A percentile compares a stretch with the other conserved stretches of the same genome.
phyloP scores from a whole-genome alignment of 352 stramenopile genomes.

The Thraustochytrium sp. region DNA sequence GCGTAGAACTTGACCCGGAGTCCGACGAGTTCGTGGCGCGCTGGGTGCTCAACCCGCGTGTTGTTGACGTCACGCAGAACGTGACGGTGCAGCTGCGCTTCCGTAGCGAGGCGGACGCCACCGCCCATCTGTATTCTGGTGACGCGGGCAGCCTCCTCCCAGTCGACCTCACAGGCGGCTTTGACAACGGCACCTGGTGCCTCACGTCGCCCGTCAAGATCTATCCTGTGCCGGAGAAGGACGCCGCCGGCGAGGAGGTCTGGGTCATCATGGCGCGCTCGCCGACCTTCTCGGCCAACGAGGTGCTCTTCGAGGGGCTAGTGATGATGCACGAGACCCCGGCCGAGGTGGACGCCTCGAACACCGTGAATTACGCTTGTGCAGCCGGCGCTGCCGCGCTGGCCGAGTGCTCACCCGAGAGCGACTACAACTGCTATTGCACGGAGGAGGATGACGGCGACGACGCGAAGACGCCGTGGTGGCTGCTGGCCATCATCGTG shows the following conservation, averaged over 20 bases:
- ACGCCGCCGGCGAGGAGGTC: neutral
- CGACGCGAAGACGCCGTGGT: neutral
- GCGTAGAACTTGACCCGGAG: neutral
- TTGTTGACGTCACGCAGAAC: neutral
- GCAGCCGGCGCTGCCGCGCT: neutral
- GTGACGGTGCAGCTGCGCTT: neutral
- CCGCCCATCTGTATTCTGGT: neutral
- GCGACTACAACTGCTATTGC: neutral
- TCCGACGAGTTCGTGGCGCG: neutral
- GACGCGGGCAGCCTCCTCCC: neutral
- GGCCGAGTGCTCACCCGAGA: neutral
- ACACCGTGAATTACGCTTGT: neutral
- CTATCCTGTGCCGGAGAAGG: neutral
- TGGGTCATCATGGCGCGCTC: neutral
- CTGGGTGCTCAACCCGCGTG: neutral
- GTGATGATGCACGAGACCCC: neutral
- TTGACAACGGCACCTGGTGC: neutral
- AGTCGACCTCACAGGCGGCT: neutral
- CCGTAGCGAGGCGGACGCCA: neutral
- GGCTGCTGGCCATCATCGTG: neutral
- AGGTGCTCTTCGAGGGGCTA: neutral
- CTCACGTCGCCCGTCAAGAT: neutral
- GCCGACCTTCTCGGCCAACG: neutral
- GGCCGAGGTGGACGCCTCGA: neutral
- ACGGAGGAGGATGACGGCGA: neutral